Evolutionary conservation across 2,329 filamentous ascomycete species (phyloP).

Genomic region (Pyrenochaeta sp.): DNA sequence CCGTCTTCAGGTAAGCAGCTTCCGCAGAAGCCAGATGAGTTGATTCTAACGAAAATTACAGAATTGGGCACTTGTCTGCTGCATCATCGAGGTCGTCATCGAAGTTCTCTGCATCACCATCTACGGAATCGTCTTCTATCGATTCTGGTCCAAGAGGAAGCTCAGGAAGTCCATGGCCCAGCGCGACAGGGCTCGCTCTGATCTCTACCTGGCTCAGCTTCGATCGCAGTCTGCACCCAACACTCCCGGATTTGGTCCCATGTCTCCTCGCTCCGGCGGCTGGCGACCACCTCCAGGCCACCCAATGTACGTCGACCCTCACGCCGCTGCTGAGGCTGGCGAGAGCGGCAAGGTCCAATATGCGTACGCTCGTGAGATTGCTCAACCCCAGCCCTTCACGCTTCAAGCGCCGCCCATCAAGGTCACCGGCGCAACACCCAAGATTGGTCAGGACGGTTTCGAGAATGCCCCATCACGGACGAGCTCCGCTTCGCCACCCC

Average conservation of each 20-base stretch:
- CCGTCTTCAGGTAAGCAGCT: slow-evolving; percentile 74
- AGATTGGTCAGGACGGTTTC: slow-evolving; percentile 70
- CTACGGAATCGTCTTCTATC: slow-evolving; percentile 95
- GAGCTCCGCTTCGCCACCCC: slow-evolving; percentile 49
- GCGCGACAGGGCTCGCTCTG: slow-evolving; percentile 91
- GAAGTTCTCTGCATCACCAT: slow-evolving; percentile 91
- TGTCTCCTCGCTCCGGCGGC: slow-evolving; percentile 67
- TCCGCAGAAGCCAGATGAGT: neutral
- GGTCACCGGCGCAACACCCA: slow-evolving; percentile 79
- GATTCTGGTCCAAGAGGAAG: slow-evolving; percentile 95
- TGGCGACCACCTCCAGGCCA: slow-evolving; percentile 57
- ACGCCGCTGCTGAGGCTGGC: slow-evolving; percentile 63
- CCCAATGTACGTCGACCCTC: slow-evolving; percentile 53
- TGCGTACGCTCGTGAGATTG: slow-evolving; percentile 54
- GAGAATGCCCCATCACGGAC: slow-evolving; percentile 46
- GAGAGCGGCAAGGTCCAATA: slow-evolving; percentile 51
- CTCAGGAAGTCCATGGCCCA: slow-evolving; percentile 97
- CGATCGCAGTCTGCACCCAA: slow-evolving; percentile 87
- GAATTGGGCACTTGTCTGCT: slow-evolving; percentile 96
- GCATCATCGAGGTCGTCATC: slow-evolving; percentile 94
- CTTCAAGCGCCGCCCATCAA: slow-evolving; percentile 85
- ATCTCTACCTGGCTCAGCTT: slow-evolving; percentile 82
- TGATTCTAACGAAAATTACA: slow-evolving; percentile 52
- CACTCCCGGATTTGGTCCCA: slow-evolving; percentile 82
- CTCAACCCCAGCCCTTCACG: slow-evolving; percentile 72